phyloP scores from a whole-genome alignment of 768 basidiomycete species.

The Ramaria sp. region DNA sequence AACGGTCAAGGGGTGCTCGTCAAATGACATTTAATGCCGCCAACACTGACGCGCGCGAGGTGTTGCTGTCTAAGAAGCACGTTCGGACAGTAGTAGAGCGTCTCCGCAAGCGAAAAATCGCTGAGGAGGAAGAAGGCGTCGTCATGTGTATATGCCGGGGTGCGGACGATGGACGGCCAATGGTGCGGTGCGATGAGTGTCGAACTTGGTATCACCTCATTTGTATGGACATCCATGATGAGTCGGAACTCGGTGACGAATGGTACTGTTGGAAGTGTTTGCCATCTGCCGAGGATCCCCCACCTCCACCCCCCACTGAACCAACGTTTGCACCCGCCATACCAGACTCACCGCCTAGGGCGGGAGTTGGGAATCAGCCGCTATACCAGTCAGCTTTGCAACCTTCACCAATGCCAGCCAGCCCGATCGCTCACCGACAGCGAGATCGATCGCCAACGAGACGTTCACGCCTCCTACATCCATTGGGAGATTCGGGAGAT shows the following conservation, averaged over 20 bases:
- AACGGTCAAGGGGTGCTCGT: slow-evolving; percentile 6
- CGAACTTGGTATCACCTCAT: slow-evolving; percentile 73
- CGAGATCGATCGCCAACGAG: background rate
- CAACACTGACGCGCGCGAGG: slow-evolving; percentile 72
- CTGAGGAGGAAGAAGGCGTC: slow-evolving; percentile 36
- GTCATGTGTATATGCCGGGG: slow-evolving; percentile 57
- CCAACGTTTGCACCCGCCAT: slow-evolving; percentile 6
- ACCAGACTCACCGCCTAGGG: slow-evolving; percentile 2
- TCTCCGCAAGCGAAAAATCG: slow-evolving; percentile 26
- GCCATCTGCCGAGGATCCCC: slow-evolving; percentile 22
- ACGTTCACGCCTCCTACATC: background rate
- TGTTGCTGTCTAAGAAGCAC: slow-evolving; percentile 61
- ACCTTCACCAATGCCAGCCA: slow-evolving; percentile 7
- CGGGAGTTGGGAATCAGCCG: slow-evolving; percentile 9
- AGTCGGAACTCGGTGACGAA: slow-evolving; percentile 57
- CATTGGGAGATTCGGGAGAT: background rate
- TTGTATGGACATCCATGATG: slow-evolving; percentile 63
- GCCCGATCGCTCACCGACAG: background rate
- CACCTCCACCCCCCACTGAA: slow-evolving; percentile 16
- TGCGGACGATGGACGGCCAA: slow-evolving; percentile 57
- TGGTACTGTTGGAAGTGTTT: slow-evolving; percentile 62
- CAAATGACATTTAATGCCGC: slow-evolving; percentile 36
- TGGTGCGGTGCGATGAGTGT: slow-evolving; percentile 78
- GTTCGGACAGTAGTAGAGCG: slow-evolving; percentile 52
- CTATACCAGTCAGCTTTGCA: background rate